Evolutionary conservation across 148 eudicot genomes (phyloP).

Genomic region (Beta vulgaris): DNA sequence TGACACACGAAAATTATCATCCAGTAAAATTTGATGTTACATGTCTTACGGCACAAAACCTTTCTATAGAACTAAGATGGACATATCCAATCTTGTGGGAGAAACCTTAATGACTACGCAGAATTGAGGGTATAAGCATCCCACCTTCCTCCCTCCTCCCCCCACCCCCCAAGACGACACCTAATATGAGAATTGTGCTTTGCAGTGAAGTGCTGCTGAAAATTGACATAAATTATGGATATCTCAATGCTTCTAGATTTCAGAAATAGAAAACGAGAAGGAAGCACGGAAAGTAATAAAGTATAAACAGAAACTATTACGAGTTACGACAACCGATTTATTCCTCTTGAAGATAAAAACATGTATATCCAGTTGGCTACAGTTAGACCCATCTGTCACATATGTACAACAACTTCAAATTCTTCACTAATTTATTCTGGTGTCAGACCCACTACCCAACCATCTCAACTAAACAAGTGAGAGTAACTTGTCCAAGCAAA

Average conservation of each 20-base stretch:
- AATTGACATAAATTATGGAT: background rate
- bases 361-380: background rate
- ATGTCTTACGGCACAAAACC: background rate
- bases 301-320: too few relatives aligned
- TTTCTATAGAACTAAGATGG: background rate
- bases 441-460: background rate
- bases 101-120: background rate
- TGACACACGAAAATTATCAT: background rate
- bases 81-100: too few relatives aligned
- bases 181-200: background rate
- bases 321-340: background rate
- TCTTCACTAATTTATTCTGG: background rate
- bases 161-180: too few relatives aligned
- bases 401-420: background rate
- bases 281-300: background rate
- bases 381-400: background rate
- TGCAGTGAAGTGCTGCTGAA: background rate
- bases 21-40: too few relatives aligned
- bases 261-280: background rate
- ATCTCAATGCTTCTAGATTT: background rate
- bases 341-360: background rate
- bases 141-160: background rate
- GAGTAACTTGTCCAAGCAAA: background rate
- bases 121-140: background rate
- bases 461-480: background rate